These are phyloP conservation scores for Kodamaea alishanica DNA, from an alignment of 1,139 yeast genomes.

Conservation along the genomic window DNA sequence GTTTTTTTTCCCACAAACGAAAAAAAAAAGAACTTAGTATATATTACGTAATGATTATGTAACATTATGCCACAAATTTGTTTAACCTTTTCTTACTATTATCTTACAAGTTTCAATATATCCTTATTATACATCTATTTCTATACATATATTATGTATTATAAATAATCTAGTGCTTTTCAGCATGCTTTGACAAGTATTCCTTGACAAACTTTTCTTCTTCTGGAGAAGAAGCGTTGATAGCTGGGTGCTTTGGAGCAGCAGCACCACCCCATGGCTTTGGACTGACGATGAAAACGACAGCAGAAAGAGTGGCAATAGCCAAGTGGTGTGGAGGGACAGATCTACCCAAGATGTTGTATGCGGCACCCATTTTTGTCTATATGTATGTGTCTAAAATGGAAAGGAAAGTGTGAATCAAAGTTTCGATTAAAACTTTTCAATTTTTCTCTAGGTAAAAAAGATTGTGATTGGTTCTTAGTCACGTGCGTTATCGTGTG, in stretches of 20 bases:
- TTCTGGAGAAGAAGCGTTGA: slow-evolving; percentile 77
- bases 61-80: too few relatives aligned
- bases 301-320: slow-evolving; percentile 63
- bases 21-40: not conserved
- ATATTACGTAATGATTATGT: too few relatives aligned
- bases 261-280: slow-evolving; percentile 62
- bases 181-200: slow-evolving; percentile 39
- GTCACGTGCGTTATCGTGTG: slow-evolving; percentile 7
- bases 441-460: slow-evolving; percentile 4
- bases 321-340: slow-evolving; percentile 74
- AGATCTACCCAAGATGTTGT: slow-evolving; percentile 70
- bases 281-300: slow-evolving; percentile 55
- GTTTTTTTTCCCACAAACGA: slow-evolving; percentile 3
- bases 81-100: too few relatives aligned
- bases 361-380: slow-evolving; percentile 69
- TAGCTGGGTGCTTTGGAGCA: slow-evolving; percentile 59
- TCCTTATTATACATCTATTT: too few relatives aligned
- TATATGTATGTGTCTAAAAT: slow-evolving; percentile 8
- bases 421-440: slow-evolving; percentile 5
- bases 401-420: not conserved
- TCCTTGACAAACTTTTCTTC: slow-evolving; percentile 72
- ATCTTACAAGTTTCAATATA: too few relatives aligned
- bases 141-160: too few relatives aligned
- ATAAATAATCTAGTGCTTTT: slow-evolving; percentile 28
- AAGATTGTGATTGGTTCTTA: slow-evolving; percentile 11